A percentile compares a stretch with the other conserved stretches of the same genome.
Evolutionary conservation across 768 basidiomycete species (phyloP).

Genomic region (Phylloporus sp.): DNA sequence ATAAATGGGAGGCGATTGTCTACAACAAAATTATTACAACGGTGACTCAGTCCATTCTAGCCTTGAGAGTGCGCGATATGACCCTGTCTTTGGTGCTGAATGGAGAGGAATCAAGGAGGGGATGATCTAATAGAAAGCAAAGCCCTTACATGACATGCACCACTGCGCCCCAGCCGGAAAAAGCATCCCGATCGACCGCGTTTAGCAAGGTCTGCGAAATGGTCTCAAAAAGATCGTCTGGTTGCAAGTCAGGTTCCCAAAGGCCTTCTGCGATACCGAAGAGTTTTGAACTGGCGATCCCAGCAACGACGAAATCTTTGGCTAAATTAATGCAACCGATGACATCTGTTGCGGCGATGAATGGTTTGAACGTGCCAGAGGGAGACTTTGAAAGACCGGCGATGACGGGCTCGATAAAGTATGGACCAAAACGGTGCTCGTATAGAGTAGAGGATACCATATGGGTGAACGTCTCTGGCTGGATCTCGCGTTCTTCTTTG

Average conservation of each 20-base stretch:
- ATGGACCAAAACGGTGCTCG: conserved; percentile 93
- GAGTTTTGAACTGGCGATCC: conserved; percentile 87
- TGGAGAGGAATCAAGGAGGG: conserved; percentile 5
- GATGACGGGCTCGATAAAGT: conserved; percentile 94
- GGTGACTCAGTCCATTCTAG: conserved; percentile 75
- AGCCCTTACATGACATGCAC: conserved; percentile 88
- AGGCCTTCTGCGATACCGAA: conserved; percentile 97
- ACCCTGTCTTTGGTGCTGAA: conserved; percentile 66
- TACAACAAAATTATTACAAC: conserved; percentile 18
- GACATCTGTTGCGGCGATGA: conserved; percentile 92
- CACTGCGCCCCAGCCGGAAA: conserved; percentile 93
- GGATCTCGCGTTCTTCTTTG: conserved; percentile 97
- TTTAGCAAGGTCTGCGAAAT: conserved; percentile 95
- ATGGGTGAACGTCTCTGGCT: conserved; percentile 93
- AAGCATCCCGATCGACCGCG: conserved; percentile 93
- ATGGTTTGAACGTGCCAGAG: conserved; percentile 74
- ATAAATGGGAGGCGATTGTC: conserved; percentile 3
- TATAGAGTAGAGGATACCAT: conserved; percentile 94
- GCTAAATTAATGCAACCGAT: conserved; percentile 92
- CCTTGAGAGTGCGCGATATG: conserved; percentile 82
- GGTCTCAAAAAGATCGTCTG: conserved; percentile 97
- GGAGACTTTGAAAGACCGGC: conserved; percentile 79
- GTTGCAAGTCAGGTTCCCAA: conserved; percentile 95
- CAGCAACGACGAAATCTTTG: conserved; percentile 95
- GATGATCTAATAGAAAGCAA: conserved; percentile 1